Conservation (phyloP, 2,329 filamentous ascomycete species). For the Amylocarpus encephaloides region DNA sequence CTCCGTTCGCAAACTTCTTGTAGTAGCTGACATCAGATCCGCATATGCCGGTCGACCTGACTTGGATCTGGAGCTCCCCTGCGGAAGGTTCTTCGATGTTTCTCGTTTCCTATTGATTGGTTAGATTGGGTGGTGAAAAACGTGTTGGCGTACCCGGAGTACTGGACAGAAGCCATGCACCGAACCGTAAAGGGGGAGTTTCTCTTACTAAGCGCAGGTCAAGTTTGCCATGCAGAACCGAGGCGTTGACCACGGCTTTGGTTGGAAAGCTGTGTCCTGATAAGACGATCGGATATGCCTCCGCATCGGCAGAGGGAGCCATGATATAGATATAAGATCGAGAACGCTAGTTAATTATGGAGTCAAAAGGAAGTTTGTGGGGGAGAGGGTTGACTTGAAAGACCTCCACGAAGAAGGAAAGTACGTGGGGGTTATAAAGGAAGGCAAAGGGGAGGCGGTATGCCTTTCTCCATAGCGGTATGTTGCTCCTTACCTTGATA, state of each 20-base stretch:
- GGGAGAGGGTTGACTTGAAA: conserved; percentile 9
- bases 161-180: not conserved
- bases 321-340: conserved; percentile 10
- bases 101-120: conserved; percentile 41
- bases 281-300: conserved; percentile 7
- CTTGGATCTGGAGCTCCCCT: conserved; percentile 56
- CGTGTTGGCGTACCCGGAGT: not conserved
- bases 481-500: conserved; percentile 11
- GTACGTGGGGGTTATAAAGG: conserved; percentile 12
- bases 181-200: conserved; percentile 1
- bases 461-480: not conserved
- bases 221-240: conserved; percentile 50
- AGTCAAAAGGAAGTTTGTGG: conserved; percentile 11
- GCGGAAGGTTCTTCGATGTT: conserved; percentile 36
- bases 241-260: conserved; percentile 40
- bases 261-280: conserved; percentile 5
- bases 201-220: conserved; percentile 50
- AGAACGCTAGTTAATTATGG: conserved; percentile 8
- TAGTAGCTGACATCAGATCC: conserved; percentile 67
- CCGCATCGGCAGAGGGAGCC: conserved; percentile 19
- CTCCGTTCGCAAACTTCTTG: conserved; percentile 66
- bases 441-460: conserved; percentile 1
- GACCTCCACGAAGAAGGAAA: conserved; percentile 11
- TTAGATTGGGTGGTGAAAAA: conserved; percentile 2
- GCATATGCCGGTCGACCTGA: conserved; percentile 62